Conservation (phyloP, 2,329 filamentous ascomycete species). For the Biscogniauxia mediterranea region DNA sequence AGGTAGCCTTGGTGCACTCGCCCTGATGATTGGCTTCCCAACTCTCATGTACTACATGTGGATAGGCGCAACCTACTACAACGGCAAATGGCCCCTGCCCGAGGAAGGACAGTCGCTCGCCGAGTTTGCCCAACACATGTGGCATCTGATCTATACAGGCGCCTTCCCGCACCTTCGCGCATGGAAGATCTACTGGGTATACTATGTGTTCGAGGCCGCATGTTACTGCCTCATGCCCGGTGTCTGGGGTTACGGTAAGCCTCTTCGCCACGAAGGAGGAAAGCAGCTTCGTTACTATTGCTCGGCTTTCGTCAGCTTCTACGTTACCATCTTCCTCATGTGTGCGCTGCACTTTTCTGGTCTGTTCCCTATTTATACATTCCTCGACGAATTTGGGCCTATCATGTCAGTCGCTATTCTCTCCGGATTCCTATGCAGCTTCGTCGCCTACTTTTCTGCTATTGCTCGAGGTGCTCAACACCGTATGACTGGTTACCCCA, state of each 20-base stretch:
- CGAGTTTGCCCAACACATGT: conserved; percentile 73
- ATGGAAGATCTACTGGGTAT: conserved; percentile 93
- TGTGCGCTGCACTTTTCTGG: conserved; percentile 76
- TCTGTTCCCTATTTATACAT: conserved; percentile 82
- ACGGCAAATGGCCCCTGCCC: conserved; percentile 74
- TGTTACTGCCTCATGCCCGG: conserved; percentile 87
- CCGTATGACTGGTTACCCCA: conserved; percentile 82
- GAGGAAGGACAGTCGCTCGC: conserved; percentile 61
- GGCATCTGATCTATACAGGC: conserved; percentile 71
- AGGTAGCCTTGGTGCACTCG: conserved; percentile 72
- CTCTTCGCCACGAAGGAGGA: conserved; percentile 75
- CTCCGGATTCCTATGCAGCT: conserved; percentile 79
- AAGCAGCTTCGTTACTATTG: conserved; percentile 94
- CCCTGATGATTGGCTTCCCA: conserved; percentile 94
- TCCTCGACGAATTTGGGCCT: conserved; percentile 93
- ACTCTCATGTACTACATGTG: conserved; percentile 99
- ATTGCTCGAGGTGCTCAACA: conserved; percentile 77
- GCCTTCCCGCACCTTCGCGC: conserved; percentile 81
- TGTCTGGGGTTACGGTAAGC: conserved; percentile 84
- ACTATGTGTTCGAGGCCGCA: conserved; percentile 79
- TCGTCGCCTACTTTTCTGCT: conserved; percentile 85
- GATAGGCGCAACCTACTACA: conserved; percentile 91
- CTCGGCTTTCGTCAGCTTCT: conserved; percentile 84
- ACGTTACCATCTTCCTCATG: conserved; percentile 74
- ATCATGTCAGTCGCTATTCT: conserved; percentile 91